phyloP scores from a whole-genome alignment of 208 protist genomes.

The Leishmania amazonensis region DNA sequence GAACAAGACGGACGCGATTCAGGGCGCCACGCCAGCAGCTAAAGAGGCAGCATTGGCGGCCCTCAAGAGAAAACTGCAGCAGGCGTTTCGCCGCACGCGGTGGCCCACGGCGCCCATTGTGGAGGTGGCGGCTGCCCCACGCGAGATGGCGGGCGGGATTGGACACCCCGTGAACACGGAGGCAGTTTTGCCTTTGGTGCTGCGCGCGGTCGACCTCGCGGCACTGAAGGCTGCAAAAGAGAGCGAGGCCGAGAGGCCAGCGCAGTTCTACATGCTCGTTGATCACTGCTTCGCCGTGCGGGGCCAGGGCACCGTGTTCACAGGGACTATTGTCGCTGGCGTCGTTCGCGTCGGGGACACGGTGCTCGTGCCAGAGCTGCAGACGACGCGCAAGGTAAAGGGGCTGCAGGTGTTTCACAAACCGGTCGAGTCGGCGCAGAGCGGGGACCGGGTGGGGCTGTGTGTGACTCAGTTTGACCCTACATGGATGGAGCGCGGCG shows the following conservation, averaged over 20 bases:
- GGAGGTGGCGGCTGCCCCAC: constrained; percentile 66
- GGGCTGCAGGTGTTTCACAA: constrained; percentile 95
- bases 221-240: constrained; percentile 25
- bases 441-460: constrained; percentile 93
- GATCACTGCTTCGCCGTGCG: constrained; percentile 99
- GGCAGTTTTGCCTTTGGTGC: constrained; percentile 42
- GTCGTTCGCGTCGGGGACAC: constrained; percentile 74
- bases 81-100: constrained; percentile 72
- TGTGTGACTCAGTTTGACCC: constrained; percentile 94
- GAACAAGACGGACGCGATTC: constrained; percentile 96
- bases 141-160: constrained; percentile 10
- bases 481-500: constrained; percentile 87
- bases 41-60: constrained; percentile 44
- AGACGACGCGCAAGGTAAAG: constrained; percentile 88
- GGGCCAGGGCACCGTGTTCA: constrained; percentile 96
- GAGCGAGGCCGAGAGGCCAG: constrained; percentile 10
- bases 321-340: constrained; percentile 95
- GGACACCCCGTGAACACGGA: constrained; percentile 35
- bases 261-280: constrained; percentile 93
- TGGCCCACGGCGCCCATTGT: constrained; percentile 76
- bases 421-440: constrained; percentile 66
- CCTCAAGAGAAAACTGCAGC: constrained; percentile 48
- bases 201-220: constrained; percentile 33
- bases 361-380: constrained; percentile 90
- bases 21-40: constrained; percentile 31